phyloP scores from a whole-genome alignment of 148 eudicot species.

The Oxyria digyna region DNA sequence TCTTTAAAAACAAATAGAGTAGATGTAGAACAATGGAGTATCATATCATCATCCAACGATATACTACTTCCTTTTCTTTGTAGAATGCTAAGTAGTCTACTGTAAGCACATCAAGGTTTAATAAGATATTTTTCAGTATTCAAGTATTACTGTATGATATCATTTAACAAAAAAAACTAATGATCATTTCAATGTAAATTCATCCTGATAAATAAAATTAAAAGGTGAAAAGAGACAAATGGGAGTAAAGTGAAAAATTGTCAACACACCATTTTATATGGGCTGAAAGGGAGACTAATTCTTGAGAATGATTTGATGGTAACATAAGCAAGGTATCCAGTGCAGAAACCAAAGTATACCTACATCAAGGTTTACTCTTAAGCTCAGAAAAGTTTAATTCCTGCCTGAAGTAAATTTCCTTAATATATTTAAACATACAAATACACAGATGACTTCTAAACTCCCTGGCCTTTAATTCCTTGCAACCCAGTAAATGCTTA shows the following conservation, averaged over 20 bases:
- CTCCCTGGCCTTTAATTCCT: conserved; percentile 34
- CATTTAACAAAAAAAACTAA: neutral
- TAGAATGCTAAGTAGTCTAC: neutral
- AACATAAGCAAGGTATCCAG: conserved; percentile 36
- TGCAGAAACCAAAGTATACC: conserved; percentile 17
- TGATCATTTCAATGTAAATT: neutral
- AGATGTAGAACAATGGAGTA: neutral
- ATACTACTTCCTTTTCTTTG: too few species aligned
- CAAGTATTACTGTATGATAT: neutral
- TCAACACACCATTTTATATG: conserved; percentile 34
- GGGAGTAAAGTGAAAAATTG: neutral
- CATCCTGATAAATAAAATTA: neutral
- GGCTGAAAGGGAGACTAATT: conserved; percentile 40
- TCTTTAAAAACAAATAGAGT: neutral
- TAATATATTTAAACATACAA: conserved; percentile 32
- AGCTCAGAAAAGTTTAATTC: conserved; percentile 30
- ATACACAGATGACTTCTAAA: conserved; percentile 33
- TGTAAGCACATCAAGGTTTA: neutral
- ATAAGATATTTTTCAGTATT: neutral
- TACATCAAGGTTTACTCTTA: neutral
- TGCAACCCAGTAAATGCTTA: conserved; percentile 32
- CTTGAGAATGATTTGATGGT: conserved; percentile 31
- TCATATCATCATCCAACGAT: too few species aligned
- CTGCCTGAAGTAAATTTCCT: conserved; percentile 40
- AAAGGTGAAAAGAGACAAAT: neutral